Evolutionary conservation across 345 rosid genomes (phyloP).

Genomic region (Brassica juncea): DNA sequence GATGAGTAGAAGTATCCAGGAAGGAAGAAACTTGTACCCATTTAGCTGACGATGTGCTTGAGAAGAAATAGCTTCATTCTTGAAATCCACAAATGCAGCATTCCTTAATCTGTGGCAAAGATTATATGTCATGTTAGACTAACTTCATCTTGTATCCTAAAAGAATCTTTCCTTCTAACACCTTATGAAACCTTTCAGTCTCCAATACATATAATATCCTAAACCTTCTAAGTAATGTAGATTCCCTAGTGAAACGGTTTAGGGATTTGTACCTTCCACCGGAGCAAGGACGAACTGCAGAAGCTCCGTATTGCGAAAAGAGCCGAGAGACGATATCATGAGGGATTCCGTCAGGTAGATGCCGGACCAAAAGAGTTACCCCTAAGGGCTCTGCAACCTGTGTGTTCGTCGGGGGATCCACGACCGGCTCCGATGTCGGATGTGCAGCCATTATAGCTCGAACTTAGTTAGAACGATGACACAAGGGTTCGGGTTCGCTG

Average conservation of each 20-base stretch:
- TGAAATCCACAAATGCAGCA: slow-evolving; percentile 92
- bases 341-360: slow-evolving; percentile 88
- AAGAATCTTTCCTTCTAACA: not conserved
- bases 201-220: not conserved
- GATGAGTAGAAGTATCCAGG: not conserved
- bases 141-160: not conserved
- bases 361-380: slow-evolving; percentile 60
- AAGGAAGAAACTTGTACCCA: slow-evolving; percentile 52
- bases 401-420: slow-evolving; percentile 32
- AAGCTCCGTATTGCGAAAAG: slow-evolving; percentile 84
- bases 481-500: slow-evolving; percentile 1
- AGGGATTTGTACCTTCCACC: slow-evolving; percentile 52
- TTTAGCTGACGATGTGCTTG: slow-evolving; percentile 83
- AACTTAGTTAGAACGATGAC: slow-evolving; percentile 7
- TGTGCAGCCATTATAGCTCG: slow-evolving; percentile 28
- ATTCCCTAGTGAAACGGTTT: not conserved
- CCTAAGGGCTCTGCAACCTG: slow-evolving; percentile 35
- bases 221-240: not conserved
- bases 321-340: slow-evolving; percentile 68
- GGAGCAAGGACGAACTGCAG: slow-evolving; percentile 75
- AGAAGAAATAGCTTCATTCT: slow-evolving; percentile 65
- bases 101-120: slow-evolving; percentile 58
- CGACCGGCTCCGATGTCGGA: slow-evolving; percentile 32
- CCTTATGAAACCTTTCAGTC: not conserved
- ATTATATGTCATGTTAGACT: slow-evolving; percentile 6